phyloP scores from a whole-genome alignment of 371 early-diverging fungal species.

The Circinella umbellata region DNA sequence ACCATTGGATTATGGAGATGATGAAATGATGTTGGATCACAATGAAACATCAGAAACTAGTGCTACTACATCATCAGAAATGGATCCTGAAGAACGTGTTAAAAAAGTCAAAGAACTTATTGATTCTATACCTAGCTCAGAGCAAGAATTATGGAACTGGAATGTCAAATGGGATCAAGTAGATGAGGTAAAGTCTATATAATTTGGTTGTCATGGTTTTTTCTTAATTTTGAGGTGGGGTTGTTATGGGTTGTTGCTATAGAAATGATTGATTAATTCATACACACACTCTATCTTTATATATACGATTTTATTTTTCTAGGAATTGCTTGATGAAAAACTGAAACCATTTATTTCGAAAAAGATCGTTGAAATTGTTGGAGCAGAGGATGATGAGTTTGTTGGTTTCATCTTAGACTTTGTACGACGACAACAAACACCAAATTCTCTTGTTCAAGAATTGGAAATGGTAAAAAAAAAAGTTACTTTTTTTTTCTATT shows the following conservation, averaged over 20 bases:
- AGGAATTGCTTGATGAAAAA: conserved; percentile 64
- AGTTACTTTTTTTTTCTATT: not conserved
- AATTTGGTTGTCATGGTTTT: no score
- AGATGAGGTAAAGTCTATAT: conserved; percentile 57
- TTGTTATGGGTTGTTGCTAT: no score
- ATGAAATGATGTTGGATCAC: conserved; percentile 23
- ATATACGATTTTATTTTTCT: not conserved
- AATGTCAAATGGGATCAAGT: conserved; percentile 78
- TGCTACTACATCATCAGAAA: conserved; percentile 15
- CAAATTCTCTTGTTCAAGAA: conserved; percentile 67
- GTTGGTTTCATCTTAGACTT: conserved; percentile 72
- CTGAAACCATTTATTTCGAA: conserved; percentile 77
- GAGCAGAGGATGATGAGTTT: conserved; percentile 75
- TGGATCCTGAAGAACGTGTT: conserved; percentile 60
- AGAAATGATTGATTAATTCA: no score
- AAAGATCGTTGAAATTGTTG: conserved; percentile 78
- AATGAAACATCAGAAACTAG: not conserved
- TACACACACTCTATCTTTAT: not conserved
- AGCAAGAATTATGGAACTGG: conserved; percentile 77
- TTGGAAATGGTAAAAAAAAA: conserved; percentile 63
- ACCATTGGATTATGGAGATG: conserved; percentile 64
- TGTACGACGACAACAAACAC: conserved; percentile 55
- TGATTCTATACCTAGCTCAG: conserved; percentile 79
- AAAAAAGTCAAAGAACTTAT: conserved; percentile 69
- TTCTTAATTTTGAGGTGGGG: no score